Conservation (phyloP, 768 basidiomycete species). For the Podaxis pistillaris region DNA sequence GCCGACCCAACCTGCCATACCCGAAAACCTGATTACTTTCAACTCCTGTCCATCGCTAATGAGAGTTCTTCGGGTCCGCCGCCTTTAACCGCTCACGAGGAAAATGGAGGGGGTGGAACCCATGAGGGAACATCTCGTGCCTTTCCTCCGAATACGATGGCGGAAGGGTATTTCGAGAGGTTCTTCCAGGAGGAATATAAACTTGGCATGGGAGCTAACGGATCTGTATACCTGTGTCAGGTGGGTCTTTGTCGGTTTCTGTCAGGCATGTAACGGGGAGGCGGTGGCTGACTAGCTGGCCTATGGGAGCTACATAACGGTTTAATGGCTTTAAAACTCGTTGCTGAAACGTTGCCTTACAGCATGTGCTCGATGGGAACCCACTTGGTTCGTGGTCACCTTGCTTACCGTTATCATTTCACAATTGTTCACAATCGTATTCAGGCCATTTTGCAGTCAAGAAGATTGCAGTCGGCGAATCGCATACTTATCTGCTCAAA, state of each 20-base stretch:
- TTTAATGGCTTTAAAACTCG: conserved; percentile 25
- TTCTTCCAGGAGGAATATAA: conserved; percentile 91
- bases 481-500: conserved; percentile 79
- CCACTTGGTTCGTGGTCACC: conserved; percentile 56
- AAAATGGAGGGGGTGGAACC: background rate
- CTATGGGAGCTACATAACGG: background rate
- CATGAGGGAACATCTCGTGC: conserved; percentile 24
- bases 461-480: conserved; percentile 93
- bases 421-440: background rate
- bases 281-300: conserved; percentile 65
- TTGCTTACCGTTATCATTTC: conserved; percentile 8
- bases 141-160: conserved; percentile 74
- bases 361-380: conserved; percentile 90
- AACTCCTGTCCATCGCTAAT: conserved; percentile 70
- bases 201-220: conserved; percentile 94
- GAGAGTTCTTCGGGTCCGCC: conserved; percentile 56
- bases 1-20: conserved; percentile 44
- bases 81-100: conserved; percentile 32
- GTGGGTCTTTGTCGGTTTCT: conserved; percentile 34
- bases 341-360: conserved; percentile 14
- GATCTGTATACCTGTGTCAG: conserved; percentile 86
- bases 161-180: conserved; percentile 88
- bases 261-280: background rate
- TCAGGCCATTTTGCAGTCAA: conserved; percentile 90
- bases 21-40: conserved; percentile 78